Evolutionary conservation across 495 filamentous ascomycete genomes (phyloP), one percentile per base, ranked within the genome.

Genomic region (Podospora appendiculata): DNA sequence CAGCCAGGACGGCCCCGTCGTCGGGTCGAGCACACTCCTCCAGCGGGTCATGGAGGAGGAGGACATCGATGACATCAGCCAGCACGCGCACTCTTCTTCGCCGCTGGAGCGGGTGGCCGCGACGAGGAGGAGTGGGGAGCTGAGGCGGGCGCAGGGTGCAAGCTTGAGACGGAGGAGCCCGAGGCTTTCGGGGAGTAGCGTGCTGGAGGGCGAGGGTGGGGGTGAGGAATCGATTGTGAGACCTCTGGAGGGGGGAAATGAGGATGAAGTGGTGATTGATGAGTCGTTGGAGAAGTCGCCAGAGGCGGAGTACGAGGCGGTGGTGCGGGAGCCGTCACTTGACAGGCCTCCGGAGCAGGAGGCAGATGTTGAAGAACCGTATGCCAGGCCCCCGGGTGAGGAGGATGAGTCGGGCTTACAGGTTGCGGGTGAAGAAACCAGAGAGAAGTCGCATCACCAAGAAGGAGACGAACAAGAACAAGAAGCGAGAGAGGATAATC

Each of bases 71-170:
- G 52, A 43, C 38, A 17, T 18, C 14, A 48, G 25, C 25, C 25
- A 25, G 47, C 50, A 54, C 13, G 41, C 56, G 14, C 60, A 56
- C 35, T 55, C 59, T 16, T 76, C 73, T 14, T 76, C 73, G 17
- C 73, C 73, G 6, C 50, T 72, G 41, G 67, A 63, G 58, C 60
- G 68, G 40, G 55, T 60, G 44, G 56, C 60, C 18, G 65, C 63
- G 39, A 52, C 52, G n/a, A 68, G 64, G 47, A 54, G 33, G 49
- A 54, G 48, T 16, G 47, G 11, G 5, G 51, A 43, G 38, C 33
- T 41, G 36, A 14, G n/a, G 36, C 36, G 35, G 32, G 18, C 14
- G 6, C 8, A 25, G 14, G 4, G 25, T 25, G 19, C 16, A 14
- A 34, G 45, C 35, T 8, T 33, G 32, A 51, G 13, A 19, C 41